Percentiles rank a stretch among this genome's conserved stretches.
Conservation (phyloP, 2,329 filamentous ascomycete genomes). For the Emergomyces pasteurianus region DNA sequence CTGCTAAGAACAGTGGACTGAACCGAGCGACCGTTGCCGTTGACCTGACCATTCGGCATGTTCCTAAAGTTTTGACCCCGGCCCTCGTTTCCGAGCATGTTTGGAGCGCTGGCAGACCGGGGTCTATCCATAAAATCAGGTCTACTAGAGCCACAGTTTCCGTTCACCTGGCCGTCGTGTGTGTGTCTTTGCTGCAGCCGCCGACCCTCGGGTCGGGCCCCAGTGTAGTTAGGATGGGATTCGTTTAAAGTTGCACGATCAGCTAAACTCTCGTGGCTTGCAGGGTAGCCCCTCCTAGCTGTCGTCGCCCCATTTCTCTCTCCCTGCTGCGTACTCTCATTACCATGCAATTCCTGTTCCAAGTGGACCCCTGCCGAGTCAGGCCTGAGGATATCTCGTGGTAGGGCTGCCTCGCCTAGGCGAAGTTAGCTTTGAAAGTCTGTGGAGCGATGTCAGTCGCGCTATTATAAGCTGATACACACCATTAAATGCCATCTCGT, state of each 20-base stretch:
- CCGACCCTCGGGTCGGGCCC: background rate
- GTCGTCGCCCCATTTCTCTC: background rate
- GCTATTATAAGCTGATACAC: background rate
- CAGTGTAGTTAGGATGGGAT: background rate
- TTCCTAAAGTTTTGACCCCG: background rate
- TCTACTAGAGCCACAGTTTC: background rate
- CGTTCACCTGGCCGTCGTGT: background rate
- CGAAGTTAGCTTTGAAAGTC: background rate
- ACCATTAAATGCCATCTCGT: background rate
- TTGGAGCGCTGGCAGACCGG: background rate
- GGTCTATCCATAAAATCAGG: background rate
- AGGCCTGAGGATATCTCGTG: background rate
- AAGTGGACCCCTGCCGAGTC: background rate
- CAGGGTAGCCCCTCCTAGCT: too few species aligned
- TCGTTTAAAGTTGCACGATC: background rate
- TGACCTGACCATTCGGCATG: background rate
- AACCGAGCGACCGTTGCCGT: background rate
- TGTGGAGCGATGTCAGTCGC: background rate
- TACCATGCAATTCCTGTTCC: background rate
- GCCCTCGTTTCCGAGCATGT: background rate
- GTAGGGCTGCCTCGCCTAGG: too few species aligned
- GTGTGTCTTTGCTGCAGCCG: background rate
- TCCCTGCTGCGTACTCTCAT: background rate
- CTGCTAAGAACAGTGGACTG: background rate
- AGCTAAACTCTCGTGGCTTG: background rate